phyloP scores from a whole-genome alignment of 2,329 filamentous ascomycete genomes.

The Aspergillus japonicus region DNA sequence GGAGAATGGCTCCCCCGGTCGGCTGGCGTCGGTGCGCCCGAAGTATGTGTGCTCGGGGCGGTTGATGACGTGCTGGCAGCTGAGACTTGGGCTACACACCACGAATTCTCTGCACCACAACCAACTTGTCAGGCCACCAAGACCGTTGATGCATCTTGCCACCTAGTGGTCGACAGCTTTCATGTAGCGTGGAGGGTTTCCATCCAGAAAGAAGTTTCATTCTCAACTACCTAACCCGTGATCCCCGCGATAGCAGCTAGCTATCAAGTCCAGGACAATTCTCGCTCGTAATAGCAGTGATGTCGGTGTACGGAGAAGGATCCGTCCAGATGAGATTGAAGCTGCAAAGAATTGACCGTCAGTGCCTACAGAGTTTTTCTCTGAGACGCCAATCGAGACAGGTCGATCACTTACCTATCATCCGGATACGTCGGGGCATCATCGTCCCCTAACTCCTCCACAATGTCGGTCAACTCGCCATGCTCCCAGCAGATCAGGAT shows the following conservation, averaged over 20 bases:
- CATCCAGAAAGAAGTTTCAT: not conserved
- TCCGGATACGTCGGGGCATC: conserved; percentile 53
- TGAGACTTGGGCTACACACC: not conserved
- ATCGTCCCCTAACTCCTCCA: conserved; percentile 51
- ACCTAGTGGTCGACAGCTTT: no score
- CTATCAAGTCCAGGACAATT: conserved; percentile 55
- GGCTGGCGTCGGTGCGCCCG: not conserved
- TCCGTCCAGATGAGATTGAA: conserved; percentile 61
- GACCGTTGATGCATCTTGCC: not conserved
- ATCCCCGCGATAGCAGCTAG: conserved; percentile 5
- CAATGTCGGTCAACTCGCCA: conserved; percentile 53
- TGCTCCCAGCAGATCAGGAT: conserved; percentile 66
- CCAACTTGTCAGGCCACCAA: not conserved
- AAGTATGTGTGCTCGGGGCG: not conserved
- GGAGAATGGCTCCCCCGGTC: no score
- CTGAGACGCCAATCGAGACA: not conserved
- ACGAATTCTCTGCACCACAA: not conserved
- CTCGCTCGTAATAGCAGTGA: conserved; percentile 51
- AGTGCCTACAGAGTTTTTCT: conserved; percentile 1
- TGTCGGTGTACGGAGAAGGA: conserved; percentile 49
- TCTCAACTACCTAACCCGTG: not conserved
- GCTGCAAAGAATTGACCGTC: conserved; percentile 18
- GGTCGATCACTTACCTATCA: conserved; percentile 37
- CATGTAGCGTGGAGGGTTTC: no score
- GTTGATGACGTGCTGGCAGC: not conserved